phyloP scores from a whole-genome alignment of 176 grass and related monocot species.

The Musa beccarii region DNA sequence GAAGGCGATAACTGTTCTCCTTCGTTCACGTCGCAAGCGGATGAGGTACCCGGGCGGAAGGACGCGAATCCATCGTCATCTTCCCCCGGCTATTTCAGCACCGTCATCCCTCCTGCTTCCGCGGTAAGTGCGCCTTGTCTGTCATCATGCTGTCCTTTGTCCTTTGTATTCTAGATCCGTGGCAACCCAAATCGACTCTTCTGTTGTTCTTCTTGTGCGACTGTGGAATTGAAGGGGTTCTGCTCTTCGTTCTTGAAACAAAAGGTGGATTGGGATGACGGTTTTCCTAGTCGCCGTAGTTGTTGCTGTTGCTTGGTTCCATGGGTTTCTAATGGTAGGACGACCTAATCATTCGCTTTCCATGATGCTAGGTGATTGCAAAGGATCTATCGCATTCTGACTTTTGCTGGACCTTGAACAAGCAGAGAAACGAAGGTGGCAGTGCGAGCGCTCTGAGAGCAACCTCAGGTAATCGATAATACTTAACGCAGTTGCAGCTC shows the following conservation, averaged over 20 bases:
- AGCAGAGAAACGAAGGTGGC: conserved; percentile 27
- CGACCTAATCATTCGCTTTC: not conserved
- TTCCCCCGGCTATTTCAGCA: conserved; percentile 5
- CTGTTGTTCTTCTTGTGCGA: not conserved
- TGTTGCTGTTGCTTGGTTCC: not conserved
- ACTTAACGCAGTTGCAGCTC: not conserved
- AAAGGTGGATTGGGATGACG: no score
- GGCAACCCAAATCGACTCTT: not conserved
- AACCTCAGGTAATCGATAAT: not conserved
- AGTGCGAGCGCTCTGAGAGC: conserved; percentile 18
- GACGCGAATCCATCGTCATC: not conserved
- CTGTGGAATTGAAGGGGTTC: not conserved
- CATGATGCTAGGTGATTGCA: not conserved
- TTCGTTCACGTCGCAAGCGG: not conserved
- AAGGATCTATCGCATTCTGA: conserved; percentile 9
- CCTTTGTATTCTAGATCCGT: not conserved
- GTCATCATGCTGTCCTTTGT: not conserved
- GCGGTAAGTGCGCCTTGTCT: not conserved
- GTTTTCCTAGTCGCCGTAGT: no score
- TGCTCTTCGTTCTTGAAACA: not conserved
- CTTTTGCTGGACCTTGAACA: conserved; percentile 27
- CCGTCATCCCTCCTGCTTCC: conserved; percentile 10
- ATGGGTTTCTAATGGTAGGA: not conserved
- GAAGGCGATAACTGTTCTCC: not conserved
- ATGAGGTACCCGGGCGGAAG: not conserved